These are phyloP conservation scores for Plasmodium coatneyi DNA, from an alignment of 169 alveolate genomes.

Conservation along the genomic window DNA sequence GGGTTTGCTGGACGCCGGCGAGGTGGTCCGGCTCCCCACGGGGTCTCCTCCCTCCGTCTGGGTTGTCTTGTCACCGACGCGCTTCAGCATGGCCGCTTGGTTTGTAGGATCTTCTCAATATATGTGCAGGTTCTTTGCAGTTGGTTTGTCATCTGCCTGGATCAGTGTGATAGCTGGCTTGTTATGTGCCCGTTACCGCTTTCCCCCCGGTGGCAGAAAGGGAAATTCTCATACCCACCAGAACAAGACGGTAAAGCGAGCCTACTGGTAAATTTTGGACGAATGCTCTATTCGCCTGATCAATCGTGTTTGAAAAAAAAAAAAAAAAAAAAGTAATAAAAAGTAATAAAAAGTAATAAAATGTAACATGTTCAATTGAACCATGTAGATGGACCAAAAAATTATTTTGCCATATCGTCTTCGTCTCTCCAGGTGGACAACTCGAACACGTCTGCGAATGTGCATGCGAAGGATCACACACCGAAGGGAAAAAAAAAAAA, in stretches of 20 bases:
- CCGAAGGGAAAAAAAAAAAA: neutral
- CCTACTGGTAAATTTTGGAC: neutral
- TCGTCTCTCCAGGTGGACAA: neutral
- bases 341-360: neutral
- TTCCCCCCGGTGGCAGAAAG: neutral
- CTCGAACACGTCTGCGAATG: neutral
- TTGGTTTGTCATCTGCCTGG: neutral
- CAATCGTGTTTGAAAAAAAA: neutral
- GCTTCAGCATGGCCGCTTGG: neutral
- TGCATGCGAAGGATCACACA: slow-evolving; percentile 1
- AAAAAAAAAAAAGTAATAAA: neutral
- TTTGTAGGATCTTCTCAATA: too few species aligned
- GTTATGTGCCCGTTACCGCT: neutral
- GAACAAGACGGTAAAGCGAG: neutral
- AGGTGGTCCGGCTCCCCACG: neutral
- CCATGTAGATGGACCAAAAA: neutral
- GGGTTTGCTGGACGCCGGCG: neutral
- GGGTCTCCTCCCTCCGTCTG: neutral
- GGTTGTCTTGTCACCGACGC: neutral
- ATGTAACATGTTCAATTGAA: neutral
- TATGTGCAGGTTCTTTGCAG: neutral
- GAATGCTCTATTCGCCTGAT: neutral
- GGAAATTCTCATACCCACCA: neutral
- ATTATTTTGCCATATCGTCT: neutral
- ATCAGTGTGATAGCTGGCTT: neutral